A percentile compares a stretch with the other conserved stretches of the same genome.
phyloP scores from a whole-genome alignment of 306 rosid genomes.

The Dalbergia cultrata region DNA sequence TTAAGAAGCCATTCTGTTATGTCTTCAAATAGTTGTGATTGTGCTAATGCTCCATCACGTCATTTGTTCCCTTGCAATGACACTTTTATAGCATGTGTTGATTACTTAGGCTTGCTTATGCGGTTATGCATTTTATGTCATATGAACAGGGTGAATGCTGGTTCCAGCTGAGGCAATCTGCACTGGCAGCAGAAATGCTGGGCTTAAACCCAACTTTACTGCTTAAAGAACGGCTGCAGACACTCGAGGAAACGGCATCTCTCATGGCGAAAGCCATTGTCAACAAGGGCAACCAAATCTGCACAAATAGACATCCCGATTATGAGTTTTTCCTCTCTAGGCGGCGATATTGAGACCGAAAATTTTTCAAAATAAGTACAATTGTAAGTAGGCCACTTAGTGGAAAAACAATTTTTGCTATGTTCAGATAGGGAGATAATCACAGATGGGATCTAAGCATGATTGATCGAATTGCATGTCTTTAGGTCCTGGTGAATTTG shows the following conservation, averaged over 20 bases:
- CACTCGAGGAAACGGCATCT: slow-evolving; percentile 79
- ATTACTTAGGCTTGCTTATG: slow-evolving; percentile 10
- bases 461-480: slow-evolving; percentile 12
- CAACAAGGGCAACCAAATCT: slow-evolving; percentile 58
- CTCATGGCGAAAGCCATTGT: slow-evolving; percentile 82
- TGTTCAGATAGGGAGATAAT: slow-evolving; percentile 48
- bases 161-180: slow-evolving; percentile 63
- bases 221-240: slow-evolving; percentile 66
- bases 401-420: slow-evolving; percentile 51
- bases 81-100: background rate
- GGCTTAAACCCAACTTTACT: slow-evolving; percentile 53
- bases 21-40: slow-evolving; percentile 23
- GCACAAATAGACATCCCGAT: slow-evolving; percentile 76
- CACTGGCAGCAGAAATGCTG: slow-evolving; percentile 35
- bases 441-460: slow-evolving; percentile 34
- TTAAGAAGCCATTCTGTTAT: background rate
- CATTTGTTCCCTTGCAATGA: background rate
- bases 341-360: slow-evolving; percentile 52
- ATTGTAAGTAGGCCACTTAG: slow-evolving; percentile 36
- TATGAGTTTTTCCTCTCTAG: slow-evolving; percentile 83
- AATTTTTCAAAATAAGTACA: slow-evolving; percentile 24
- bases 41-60: slow-evolving; percentile 10
- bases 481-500: slow-evolving; percentile 43
- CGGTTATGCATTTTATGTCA: slow-evolving; percentile 12
- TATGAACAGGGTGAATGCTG: slow-evolving; percentile 83